Evolutionary conservation across 106 monocot species (phyloP).

Genomic region (Ottelia alismoides): DNA sequence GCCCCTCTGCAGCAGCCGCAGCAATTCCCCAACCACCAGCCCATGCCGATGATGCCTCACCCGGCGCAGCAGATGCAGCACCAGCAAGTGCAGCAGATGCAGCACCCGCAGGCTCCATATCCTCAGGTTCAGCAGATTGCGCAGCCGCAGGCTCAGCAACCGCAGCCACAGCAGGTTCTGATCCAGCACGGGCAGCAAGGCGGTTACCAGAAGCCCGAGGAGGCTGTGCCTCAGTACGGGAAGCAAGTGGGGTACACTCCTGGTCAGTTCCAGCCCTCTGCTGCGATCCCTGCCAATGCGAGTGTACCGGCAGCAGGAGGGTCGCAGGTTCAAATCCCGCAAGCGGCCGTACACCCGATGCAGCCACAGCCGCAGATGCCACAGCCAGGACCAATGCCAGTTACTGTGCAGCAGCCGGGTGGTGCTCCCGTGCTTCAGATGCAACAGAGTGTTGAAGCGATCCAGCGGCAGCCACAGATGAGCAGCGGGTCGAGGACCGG

Average conservation of each 20-base stretch:
- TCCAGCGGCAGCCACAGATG: background rate
- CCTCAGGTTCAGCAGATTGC: background rate
- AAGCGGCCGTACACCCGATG: background rate
- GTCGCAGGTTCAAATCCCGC: slow-evolving; percentile 1
- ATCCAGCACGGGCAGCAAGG: background rate
- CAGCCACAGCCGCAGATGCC: background rate
- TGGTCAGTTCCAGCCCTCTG: background rate
- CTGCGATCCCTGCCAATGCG: background rate
- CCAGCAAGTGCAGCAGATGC: background rate
- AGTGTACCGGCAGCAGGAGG: background rate
- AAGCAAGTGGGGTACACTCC: background rate
- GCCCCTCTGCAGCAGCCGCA: background rate
- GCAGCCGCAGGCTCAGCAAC: slow-evolving; percentile 4
- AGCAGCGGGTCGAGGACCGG: background rate
- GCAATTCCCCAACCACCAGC: background rate
- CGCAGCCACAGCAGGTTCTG: background rate
- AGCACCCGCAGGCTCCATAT: background rate
- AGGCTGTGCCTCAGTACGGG: slow-evolving; percentile 1
- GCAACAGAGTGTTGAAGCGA: background rate
- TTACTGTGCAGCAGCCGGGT: background rate
- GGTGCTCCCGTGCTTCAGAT: background rate
- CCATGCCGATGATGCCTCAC: too few species aligned
- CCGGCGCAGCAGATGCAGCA: background rate
- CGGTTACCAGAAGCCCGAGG: background rate
- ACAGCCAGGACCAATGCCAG: background rate